Evolutionary conservation across 345 rosid species (phyloP), one percentile per base, ranked within the genome.

Genomic region (Nephelium lappaceum): DNA sequence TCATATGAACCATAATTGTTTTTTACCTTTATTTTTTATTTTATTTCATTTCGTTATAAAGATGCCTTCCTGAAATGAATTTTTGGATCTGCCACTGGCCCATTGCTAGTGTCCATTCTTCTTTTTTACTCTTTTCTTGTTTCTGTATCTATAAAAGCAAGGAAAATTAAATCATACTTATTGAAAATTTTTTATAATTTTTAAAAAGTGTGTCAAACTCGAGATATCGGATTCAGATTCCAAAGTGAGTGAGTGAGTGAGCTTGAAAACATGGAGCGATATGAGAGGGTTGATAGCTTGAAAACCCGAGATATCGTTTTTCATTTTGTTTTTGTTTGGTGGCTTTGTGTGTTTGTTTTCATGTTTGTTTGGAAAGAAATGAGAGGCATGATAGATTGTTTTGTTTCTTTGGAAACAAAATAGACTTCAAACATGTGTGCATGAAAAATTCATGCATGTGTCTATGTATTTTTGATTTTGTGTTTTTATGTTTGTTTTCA

Each of bases 51-150:
- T n/a, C n/a, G n/a, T n/a, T n/a, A n/a, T n/a, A n/a, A n/a, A n/a
- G n/a, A n/a, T n/a, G n/a, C n/a, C n/a, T n/a, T n/a, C n/a, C n/a
- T n/a, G n/a, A n/a, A n/a, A n/a, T n/a, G n/a, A n/a, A n/a, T n/a
- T n/a, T n/a, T n/a, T n/a, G n/a, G n/a, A n/a, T n/a, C n/a, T n/a
- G n/a, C n/a, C n/a, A n/a, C n/a, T n/a, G n/a, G n/a, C n/a, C n/a
- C n/a, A n/a, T n/a, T n/a, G n/a, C n/a, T 60, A 31, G 92, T 86
- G 25, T 75, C 64, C 69, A 6, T 81, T 41, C 18, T 55, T 57
- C 67, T 15, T 36, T 69, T 10, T 63, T 8, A 55, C 14, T 36
- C 0, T 23, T 73, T 58, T 43, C 61, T 27, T 75, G 10, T 51
- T 72, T 27, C 31, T 71, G 45, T 24, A 39, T 8, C 18, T 3